A percentile compares a stretch with the other conserved stretches of the same genome.
These are phyloP conservation scores for Schizochytrium sp. DNA, from an alignment of 108 stramenopile species.

Conservation along the genomic window DNA sequence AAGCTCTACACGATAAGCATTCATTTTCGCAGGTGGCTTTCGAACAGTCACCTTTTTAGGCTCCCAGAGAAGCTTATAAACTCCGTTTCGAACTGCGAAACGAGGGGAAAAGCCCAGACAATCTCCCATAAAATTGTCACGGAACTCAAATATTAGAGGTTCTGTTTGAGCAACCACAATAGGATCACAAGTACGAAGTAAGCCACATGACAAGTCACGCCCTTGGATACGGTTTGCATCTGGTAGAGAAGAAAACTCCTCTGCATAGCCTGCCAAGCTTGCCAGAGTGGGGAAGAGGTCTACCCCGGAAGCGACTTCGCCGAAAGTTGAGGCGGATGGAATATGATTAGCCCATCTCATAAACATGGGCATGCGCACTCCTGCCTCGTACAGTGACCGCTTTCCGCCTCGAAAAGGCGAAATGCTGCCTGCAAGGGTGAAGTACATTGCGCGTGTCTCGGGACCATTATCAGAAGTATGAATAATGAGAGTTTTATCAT, in stretches of 20 bases:
- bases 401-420: slow-evolving; percentile 47
- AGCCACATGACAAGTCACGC: neutral
- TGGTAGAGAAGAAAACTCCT: slow-evolving; percentile 29
- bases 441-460: slow-evolving; percentile 6
- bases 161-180: neutral
- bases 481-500: neutral
- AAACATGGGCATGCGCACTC: slow-evolving; percentile 8
- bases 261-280: neutral
- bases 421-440: slow-evolving; percentile 12
- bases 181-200: neutral
- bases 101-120: slow-evolving; percentile 10
- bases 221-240: neutral
- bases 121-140: slow-evolving; percentile 29
- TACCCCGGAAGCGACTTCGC: slow-evolving; percentile 26
- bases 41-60: neutral
- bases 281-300: slow-evolving; percentile 48
- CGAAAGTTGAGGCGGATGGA: neutral
- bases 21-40: neutral
- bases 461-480: slow-evolving; percentile 56
- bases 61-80: slow-evolving; percentile 52
- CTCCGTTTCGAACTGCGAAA: slow-evolving; percentile 35
- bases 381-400: slow-evolving; percentile 26
- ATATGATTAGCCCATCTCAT: slow-evolving; percentile 36
- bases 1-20: neutral
- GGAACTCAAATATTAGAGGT: slow-evolving; percentile 22